phyloP scores from a whole-genome alignment of 1,284 basidiomycete species.

The Afroboletus lepidellus region DNA sequence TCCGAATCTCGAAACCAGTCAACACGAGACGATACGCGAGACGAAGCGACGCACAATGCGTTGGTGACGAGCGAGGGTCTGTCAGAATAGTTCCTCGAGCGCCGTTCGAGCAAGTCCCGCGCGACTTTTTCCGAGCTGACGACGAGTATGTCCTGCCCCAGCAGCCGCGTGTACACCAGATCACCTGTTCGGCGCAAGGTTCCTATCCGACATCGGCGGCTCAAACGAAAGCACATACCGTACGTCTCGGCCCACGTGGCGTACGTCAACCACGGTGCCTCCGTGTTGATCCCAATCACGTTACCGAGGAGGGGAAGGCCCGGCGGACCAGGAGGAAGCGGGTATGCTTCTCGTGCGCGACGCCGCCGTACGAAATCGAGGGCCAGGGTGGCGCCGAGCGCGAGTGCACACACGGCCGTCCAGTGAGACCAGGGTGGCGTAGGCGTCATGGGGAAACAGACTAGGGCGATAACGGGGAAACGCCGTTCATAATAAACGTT shows the following conservation, averaged over 20 bases:
- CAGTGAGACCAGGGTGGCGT: not conserved
- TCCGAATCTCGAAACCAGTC: conserved; percentile 8
- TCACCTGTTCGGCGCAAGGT: conserved; percentile 11
- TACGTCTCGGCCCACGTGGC: conserved; percentile 17
- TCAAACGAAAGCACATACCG: conserved; percentile 8
- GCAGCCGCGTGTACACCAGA: conserved; percentile 11
- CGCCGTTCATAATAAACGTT: conserved; percentile 1
- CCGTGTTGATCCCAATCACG: conserved; percentile 14
- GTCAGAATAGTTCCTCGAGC: conserved; percentile 17
- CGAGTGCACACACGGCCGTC: conserved; percentile 2
- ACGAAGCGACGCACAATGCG: conserved; percentile 5
- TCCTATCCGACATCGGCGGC: not conserved
- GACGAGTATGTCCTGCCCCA: conserved; percentile 20
- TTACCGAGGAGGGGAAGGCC: conserved; percentile 22
- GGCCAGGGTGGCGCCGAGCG: not conserved
- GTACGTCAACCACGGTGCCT: conserved; percentile 17
- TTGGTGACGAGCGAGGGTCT: conserved; percentile 14
- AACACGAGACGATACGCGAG: not conserved
- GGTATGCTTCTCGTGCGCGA: not conserved
- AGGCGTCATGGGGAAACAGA: not conserved
- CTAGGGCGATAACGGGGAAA: not conserved
- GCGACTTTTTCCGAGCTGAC: conserved; percentile 21
- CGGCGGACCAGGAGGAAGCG: conserved; percentile 15
- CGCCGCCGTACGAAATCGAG: conserved; percentile 5
- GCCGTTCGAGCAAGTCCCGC: conserved; percentile 21